Evolutionary conservation across 2,329 filamentous ascomycete species (phyloP).

Genomic region (Catunica adiposa): DNA sequence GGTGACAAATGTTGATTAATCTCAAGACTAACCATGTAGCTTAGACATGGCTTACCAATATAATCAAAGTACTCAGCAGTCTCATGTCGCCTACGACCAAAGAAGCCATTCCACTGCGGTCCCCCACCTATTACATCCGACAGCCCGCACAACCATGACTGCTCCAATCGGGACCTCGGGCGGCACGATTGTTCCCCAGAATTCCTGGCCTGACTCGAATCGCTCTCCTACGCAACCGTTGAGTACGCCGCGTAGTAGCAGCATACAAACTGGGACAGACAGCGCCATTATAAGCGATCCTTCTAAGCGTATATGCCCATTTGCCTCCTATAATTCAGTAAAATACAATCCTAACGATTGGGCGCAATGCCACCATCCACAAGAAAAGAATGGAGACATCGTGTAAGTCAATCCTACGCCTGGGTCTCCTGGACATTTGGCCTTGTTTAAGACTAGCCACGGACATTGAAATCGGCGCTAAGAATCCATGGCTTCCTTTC

Average conservation of each 20-base stretch:
- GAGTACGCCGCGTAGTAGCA: not conserved
- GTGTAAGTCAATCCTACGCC: constrained; percentile 9
- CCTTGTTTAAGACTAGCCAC: not conserved
- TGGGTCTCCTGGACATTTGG: not conserved
- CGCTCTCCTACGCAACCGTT: not conserved
- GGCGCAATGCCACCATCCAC: constrained; percentile 12
- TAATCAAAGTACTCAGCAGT: not conserved
- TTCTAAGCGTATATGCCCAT: constrained; percentile 12
- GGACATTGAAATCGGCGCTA: not conserved
- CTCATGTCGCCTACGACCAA: too few species aligned
- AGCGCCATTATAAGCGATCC: not conserved
- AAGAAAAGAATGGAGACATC: constrained; percentile 14
- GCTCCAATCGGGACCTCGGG: too few species aligned
- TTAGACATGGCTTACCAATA: not conserved
- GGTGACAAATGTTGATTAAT: not conserved
- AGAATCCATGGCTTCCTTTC: not conserved
- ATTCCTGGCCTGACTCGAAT: not conserved
- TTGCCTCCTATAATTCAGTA: constrained; percentile 10
- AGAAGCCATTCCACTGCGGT: too few species aligned
- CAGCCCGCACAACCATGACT: too few species aligned
- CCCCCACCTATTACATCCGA: too few species aligned
- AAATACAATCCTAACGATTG: constrained; percentile 10
- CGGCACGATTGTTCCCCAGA: not conserved
- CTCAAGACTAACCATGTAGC: not conserved
- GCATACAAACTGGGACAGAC: not conserved